phyloP scores from a whole-genome alignment of 805 yeast species.

The Priceomyces castillae region DNA sequence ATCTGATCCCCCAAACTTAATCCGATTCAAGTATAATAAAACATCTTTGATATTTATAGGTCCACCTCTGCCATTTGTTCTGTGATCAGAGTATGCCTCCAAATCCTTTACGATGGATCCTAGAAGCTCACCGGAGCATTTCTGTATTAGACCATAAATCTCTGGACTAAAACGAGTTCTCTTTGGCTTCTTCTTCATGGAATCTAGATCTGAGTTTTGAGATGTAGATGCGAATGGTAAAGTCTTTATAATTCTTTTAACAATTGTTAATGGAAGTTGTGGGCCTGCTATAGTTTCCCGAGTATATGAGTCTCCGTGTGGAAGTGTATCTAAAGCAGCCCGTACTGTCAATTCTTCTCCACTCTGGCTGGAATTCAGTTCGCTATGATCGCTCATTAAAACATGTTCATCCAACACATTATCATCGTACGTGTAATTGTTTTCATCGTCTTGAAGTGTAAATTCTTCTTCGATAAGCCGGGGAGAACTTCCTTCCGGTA shows the following conservation, averaged over 20 bases:
- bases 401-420: not conserved
- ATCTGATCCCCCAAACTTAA: conserved; percentile 19
- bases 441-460: conserved; percentile 9
- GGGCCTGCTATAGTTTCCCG: too few relatives aligned
- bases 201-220: not conserved
- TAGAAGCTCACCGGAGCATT: conserved; percentile 31
- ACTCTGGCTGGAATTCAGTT: not conserved
- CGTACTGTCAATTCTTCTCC: not conserved
- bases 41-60: conserved; percentile 34
- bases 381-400: not conserved
- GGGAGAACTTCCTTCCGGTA: not conserved
- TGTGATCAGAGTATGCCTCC: conserved; percentile 35
- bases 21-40: conserved; percentile 30
- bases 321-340: not conserved
- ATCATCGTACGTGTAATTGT: not conserved
- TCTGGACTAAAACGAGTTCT: conserved; percentile 8
- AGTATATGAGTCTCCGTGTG: too few relatives aligned
- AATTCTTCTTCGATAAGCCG: conserved; percentile 13
- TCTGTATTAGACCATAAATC: conserved; percentile 19
- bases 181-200: not conserved
- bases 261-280: conserved; percentile 12
- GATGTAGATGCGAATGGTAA: conserved; percentile 1
- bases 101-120: conserved; percentile 29
- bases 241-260: conserved; percentile 17
- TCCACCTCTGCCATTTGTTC: conserved; percentile 16